A percentile compares a stretch with the other conserved stretches of the same genome.
Conservation (phyloP, 768 basidiomycete genomes). For the Sarcomyxa edulis region DNA sequence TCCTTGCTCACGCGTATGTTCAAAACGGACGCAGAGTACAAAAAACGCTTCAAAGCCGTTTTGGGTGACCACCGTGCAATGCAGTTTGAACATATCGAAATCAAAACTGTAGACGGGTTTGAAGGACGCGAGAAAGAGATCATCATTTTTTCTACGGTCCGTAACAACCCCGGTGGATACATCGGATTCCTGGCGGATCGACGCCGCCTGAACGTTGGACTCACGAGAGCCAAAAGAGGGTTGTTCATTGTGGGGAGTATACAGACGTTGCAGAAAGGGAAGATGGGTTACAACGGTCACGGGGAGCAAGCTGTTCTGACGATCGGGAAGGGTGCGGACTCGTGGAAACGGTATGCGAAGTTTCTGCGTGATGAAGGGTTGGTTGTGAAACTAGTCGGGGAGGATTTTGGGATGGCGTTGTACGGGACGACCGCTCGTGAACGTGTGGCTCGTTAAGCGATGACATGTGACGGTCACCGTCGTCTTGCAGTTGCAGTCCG, state of each 20-base stretch:
- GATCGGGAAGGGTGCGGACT: slow-evolving; percentile 39
- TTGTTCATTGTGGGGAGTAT: slow-evolving; percentile 76
- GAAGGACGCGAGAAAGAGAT: slow-evolving; percentile 93
- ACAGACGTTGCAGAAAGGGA: slow-evolving; percentile 52
- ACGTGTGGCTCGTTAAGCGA: no score
- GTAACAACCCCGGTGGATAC: slow-evolving; percentile 69
- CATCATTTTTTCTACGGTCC: slow-evolving; percentile 87
- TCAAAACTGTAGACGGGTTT: slow-evolving; percentile 93
- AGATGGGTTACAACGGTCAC: slow-evolving; percentile 17
- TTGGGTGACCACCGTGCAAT: slow-evolving; percentile 63
- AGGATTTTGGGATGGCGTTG: slow-evolving; percentile 35
- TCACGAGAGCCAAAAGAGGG: slow-evolving; percentile 86
- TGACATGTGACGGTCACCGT: no score
- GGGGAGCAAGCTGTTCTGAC: slow-evolving; percentile 13
- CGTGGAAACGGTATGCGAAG: slow-evolving; percentile 59
- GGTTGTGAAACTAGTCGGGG: slow-evolving; percentile 44
- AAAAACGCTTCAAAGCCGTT: slow-evolving; percentile 46
- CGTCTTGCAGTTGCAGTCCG: no score
- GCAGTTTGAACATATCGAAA: slow-evolving; percentile 67
- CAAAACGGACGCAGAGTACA: slow-evolving; percentile 46
- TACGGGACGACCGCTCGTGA: no score
- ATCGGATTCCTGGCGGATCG: slow-evolving; percentile 90
- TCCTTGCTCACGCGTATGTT: slow-evolving; percentile 65
- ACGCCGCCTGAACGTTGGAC: slow-evolving; percentile 82
- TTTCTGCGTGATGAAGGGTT: slow-evolving; percentile 47